Evolutionary conservation across 2,329 filamentous ascomycete genomes (phyloP).

Genomic region (Botryotinia narcissicola): DNA sequence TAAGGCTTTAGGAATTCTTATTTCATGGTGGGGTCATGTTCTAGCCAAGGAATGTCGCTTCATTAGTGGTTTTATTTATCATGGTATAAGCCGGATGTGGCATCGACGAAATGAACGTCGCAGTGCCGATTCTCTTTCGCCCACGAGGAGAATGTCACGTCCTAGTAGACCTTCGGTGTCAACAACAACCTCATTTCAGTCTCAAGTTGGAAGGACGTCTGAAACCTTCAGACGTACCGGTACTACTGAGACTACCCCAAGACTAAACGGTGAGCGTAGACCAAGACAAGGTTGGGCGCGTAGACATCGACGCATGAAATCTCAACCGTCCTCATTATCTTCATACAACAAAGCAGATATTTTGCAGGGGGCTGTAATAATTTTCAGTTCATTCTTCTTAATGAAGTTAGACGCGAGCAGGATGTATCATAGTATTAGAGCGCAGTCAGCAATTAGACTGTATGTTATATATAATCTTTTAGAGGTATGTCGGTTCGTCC

Average conservation of each 20-base stretch:
- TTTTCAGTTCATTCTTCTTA: slow-evolving; percentile 78
- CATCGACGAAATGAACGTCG: slow-evolving; percentile 50
- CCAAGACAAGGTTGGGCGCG: slow-evolving; percentile 36
- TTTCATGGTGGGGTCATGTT: slow-evolving; percentile 74
- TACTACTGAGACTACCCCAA: slow-evolving; percentile 26
- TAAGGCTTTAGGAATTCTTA: slow-evolving; percentile 73
- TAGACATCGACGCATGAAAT: slow-evolving; percentile 73
- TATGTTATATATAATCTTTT: slow-evolving; percentile 99
- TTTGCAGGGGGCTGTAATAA: slow-evolving; percentile 83
- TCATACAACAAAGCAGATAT: slow-evolving; percentile 94
- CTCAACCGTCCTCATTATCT: slow-evolving; percentile 78
- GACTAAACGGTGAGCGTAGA: slow-evolving; percentile 31
- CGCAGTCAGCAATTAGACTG: slow-evolving; percentile 94
- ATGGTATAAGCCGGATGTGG: slow-evolving; percentile 79
- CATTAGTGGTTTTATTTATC: slow-evolving; percentile 73
- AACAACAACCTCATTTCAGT: slow-evolving; percentile 31
- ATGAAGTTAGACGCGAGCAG: slow-evolving; percentile 92
- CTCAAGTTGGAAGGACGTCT: slow-evolving; percentile 26
- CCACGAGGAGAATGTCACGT: slow-evolving; percentile 35
- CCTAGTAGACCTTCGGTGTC: slow-evolving; percentile 31
- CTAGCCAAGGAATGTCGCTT: slow-evolving; percentile 69
- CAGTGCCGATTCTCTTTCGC: slow-evolving; percentile 29
- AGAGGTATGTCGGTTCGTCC: slow-evolving; percentile 53
- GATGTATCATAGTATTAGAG: slow-evolving; percentile 97
- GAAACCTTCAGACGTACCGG: slow-evolving; percentile 24